Evolutionary conservation across 2,329 filamentous ascomycete genomes (phyloP), one percentile per base, ranked within the genome.

Genomic region (Blastomyces gilchristii): DNA sequence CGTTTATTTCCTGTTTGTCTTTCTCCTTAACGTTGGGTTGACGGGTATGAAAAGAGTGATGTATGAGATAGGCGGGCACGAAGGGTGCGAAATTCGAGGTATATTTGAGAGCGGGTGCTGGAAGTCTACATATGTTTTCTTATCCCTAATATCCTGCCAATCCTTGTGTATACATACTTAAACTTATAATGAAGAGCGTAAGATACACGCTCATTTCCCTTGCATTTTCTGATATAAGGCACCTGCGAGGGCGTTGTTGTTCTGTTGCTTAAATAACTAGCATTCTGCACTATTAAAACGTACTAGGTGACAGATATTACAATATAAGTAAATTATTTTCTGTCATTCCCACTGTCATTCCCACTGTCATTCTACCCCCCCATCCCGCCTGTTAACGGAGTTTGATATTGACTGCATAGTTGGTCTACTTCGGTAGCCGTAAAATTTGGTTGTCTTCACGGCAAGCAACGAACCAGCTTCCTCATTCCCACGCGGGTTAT

Each of bases 111-210:
- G 31, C 43, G 37, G n/a, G 43, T 64, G 37, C 28, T 14, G 60
- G 60, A 37, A 61, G 50, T 56, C 58, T 52, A 61, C 58, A 58
- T 68, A 52, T 60, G 50, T 63, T 66, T 45, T 62, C 69, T 63
- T 64, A 63, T 65, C 59, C 62, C 66, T 67, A 58, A 62, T 65
- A 67, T 65, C 69, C 58, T 49, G 37, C 68, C 37, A 25, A 59
- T 37, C 16, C 41, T 49, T 49, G 68, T 75, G 73, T 75, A 75
- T 73, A 75, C 75, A 75, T 68, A 71, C 71, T 68, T 67, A 62
- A 65, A 69, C 70, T 72, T 69, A 67, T 69, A 73, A 74, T 72
- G 71, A 73, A 72, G 71, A 74, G 70, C 72, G 71, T 74, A 72
- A 68, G 71, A 74, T 75, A 73, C 71, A 69, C 70, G 25, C 59